Evolutionary conservation across 2,329 filamentous ascomycete species (phyloP), one percentile per base, ranked within the genome.

Genomic region (Monosporascus cannonballus): DNA sequence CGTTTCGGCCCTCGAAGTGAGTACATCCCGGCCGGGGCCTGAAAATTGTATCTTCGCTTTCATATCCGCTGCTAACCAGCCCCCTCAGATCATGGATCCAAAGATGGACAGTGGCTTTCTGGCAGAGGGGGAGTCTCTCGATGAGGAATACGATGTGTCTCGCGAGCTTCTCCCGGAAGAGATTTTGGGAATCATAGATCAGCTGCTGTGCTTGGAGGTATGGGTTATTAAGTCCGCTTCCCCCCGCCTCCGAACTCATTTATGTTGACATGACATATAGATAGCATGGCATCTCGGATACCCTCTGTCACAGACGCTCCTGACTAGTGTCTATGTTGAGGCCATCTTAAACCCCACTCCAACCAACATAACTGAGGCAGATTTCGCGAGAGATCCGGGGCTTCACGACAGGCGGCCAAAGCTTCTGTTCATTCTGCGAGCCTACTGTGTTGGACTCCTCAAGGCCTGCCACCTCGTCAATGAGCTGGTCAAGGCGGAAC

Each of bases 241-340:
- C 24, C 24, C 3, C 15, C 34, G 39, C 27, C 42, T 20, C 20
- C 4, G 38, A 22, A 15, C 11, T 45, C 11, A 34, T 20, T 52
- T 59, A 48, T 56, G 45, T 49, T 44, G 11, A 45, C 25, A 46
- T 47, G 36, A 44, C 37, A 49, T 36, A 25, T 64, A 94, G 86
- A 95, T 96, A 83, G 90, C 91, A 56, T 99, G 95, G 92, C 91
- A 97, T 67, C 84, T 90, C 61, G 94, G 95, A n/a, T 92, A 96
- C 65, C 91, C 94, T 1, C 80, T 99, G 8, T 95, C 93, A 1
- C 94, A 97, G 68, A 97, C 94, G 0, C 74, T 99, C 1, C 91
- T 97, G 67, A 96, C 92, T 5, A 96, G 90, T 50, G 78, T 96
- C 36, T 94, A 99, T 68, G 82, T 97, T 52, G 92, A 96, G 62